phyloP scores from a whole-genome alignment of 1,284 basidiomycete genomes.

The Boletellus deceptivus region DNA sequence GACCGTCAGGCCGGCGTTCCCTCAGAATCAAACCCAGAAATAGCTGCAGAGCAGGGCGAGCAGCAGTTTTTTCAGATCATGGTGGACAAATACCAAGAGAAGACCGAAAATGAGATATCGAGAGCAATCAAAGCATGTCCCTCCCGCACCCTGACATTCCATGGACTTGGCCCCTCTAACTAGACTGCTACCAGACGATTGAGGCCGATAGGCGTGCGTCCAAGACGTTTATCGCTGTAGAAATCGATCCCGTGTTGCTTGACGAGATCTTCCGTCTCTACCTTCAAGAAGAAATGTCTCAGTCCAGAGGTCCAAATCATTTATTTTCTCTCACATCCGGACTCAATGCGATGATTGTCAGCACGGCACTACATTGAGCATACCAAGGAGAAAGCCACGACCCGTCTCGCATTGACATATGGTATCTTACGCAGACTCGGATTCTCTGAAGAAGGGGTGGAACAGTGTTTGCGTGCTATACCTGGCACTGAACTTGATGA shows the following conservation, averaged over 20 bases:
- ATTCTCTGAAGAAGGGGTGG: slow-evolving; percentile 69
- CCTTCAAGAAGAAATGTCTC: slow-evolving; percentile 32
- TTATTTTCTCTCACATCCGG: slow-evolving; percentile 1
- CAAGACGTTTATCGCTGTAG: slow-evolving; percentile 61
- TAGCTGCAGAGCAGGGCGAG: slow-evolving; percentile 44
- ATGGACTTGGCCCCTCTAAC: background rate
- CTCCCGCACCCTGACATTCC: background rate
- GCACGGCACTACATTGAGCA: slow-evolving; percentile 44
- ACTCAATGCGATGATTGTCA: slow-evolving; percentile 19
- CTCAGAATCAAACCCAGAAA: slow-evolving; percentile 25
- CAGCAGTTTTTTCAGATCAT: slow-evolving; percentile 57
- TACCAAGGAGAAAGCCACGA: slow-evolving; percentile 69
- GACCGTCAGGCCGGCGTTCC: slow-evolving; percentile 5
- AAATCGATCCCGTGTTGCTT: slow-evolving; percentile 59
- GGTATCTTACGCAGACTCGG: slow-evolving; percentile 84
- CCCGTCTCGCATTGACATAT: slow-evolving; percentile 76
- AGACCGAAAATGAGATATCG: slow-evolving; percentile 84
- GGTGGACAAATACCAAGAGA: slow-evolving; percentile 84
- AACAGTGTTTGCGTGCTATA: slow-evolving; percentile 65
- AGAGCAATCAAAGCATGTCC: slow-evolving; percentile 51
- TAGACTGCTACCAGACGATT: slow-evolving; percentile 53
- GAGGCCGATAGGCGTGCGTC: slow-evolving; percentile 83
- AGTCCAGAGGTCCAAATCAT: slow-evolving; percentile 9
- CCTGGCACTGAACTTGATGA: slow-evolving; percentile 81
- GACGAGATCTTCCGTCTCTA: slow-evolving; percentile 61